A percentile compares a stretch with the other conserved stretches of the same genome.
Evolutionary conservation across 108 stramenopile genomes (phyloP).

Genomic region (Phaeodactylum tricornutum): DNA sequence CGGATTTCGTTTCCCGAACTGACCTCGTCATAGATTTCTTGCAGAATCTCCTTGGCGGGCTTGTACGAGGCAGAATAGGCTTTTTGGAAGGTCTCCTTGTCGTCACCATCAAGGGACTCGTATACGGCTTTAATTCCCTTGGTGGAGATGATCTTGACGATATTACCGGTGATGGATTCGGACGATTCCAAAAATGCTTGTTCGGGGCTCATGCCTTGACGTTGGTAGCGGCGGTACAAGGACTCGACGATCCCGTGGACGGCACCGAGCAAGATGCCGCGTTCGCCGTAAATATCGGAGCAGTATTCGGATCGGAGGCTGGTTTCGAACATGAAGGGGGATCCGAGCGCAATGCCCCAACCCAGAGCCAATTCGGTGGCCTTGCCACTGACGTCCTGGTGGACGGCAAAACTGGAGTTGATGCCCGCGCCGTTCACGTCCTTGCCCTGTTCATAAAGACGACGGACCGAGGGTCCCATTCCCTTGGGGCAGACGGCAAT

Average conservation of each 20-base stretch:
- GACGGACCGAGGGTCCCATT: constrained; percentile 96
- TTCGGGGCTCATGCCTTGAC: constrained; percentile 93
- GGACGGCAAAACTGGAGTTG: constrained; percentile 94
- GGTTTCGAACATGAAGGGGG: constrained; percentile 97
- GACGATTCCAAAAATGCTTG: constrained; percentile 89
- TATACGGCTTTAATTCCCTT: constrained; percentile 95
- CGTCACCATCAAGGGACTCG: constrained; percentile 67
- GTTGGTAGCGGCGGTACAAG: constrained; percentile 92
- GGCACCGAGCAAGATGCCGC: constrained; percentile 94
- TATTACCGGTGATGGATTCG: constrained; percentile 96
- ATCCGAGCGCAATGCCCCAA: constrained; percentile 94
- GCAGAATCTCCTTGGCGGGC: constrained; percentile 95
- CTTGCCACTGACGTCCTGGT: constrained; percentile 91
- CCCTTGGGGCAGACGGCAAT: constrained; percentile 98
- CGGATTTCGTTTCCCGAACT: constrained; percentile 95
- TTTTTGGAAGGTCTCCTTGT: constrained; percentile 87
- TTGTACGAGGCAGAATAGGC: constrained; percentile 94
- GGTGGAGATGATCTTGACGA: constrained; percentile 93
- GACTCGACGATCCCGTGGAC: constrained; percentile 97
- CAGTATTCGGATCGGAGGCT: constrained; percentile 92
- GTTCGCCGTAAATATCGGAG: constrained; percentile 96
- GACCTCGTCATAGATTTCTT: constrained; percentile 99
- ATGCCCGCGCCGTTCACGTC: constrained; percentile 96
- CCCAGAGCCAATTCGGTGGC: constrained; percentile 94
- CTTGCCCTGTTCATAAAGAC: constrained; percentile 98